phyloP scores from a whole-genome alignment of 192 early-diverging fungal genomes.

The Backusella sp. region DNA sequence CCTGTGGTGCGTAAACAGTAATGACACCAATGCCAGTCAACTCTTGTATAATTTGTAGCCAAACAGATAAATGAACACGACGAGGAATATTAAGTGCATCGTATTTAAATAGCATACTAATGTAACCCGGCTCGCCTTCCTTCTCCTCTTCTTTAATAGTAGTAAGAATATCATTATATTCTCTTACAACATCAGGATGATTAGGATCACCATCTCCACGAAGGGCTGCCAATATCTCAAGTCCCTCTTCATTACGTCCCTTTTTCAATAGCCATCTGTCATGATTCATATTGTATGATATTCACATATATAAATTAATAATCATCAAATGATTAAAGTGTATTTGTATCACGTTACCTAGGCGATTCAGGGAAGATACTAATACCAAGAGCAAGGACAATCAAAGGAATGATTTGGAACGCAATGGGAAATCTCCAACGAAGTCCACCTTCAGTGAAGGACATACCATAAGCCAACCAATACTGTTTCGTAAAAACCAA shows the following conservation, averaged over 20 bases:
- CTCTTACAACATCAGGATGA: slow-evolving; percentile 42
- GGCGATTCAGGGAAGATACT: slow-evolving; percentile 26
- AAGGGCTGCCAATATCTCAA: slow-evolving; percentile 28
- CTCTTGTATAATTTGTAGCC: slow-evolving; percentile 51
- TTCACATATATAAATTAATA: neutral
- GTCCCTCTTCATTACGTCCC: slow-evolving; percentile 24
- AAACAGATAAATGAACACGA: slow-evolving; percentile 46
- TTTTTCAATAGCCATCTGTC: slow-evolving; percentile 24
- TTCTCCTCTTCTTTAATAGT: slow-evolving; percentile 42
- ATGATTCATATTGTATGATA: neutral
- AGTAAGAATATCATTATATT: slow-evolving; percentile 52
- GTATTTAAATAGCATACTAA: slow-evolving; percentile 45
- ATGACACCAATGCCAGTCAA: slow-evolving; percentile 63
- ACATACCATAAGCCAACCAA: slow-evolving; percentile 31
- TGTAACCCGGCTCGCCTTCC: slow-evolving; percentile 37
- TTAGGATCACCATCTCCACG: slow-evolving; percentile 29
- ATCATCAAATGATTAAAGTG: neutral
- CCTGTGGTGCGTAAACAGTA: slow-evolving; percentile 51
- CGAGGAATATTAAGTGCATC: slow-evolving; percentile 49
- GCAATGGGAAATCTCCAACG: slow-evolving; percentile 33
- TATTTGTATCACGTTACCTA: neutral
- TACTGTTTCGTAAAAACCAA: slow-evolving; percentile 4
- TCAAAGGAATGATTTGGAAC: slow-evolving; percentile 29
- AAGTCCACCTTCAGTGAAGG: slow-evolving; percentile 22
- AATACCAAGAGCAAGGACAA: slow-evolving; percentile 20